These are phyloP conservation scores for Agrocybe pediades DNA, from an alignment of 768 basidiomycete genomes.

Conservation along the genomic window DNA sequence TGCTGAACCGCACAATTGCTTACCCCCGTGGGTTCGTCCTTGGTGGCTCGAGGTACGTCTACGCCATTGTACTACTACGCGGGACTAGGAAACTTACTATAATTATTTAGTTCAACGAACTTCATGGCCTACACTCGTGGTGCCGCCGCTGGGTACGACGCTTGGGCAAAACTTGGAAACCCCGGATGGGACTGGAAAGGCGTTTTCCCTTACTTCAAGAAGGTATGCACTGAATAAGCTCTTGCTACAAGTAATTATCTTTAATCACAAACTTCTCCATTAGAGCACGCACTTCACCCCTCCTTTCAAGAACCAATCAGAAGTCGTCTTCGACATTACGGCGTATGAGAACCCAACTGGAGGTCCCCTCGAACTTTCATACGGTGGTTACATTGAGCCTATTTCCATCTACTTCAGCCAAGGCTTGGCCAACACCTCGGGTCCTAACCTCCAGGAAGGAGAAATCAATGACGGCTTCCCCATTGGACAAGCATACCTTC, in stretches of 20 bases:
- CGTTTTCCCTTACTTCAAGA: conserved; percentile 16
- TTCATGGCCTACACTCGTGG: conserved; percentile 33
- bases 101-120: conserved; percentile 12
- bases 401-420: neutral
- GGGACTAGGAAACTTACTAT: no score
- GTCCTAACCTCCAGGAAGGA: neutral
- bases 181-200: conserved; percentile 34
- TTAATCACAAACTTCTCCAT: neutral
- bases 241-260: neutral
- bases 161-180: conserved; percentile 28
- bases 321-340: neutral
- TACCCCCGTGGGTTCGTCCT: conserved; percentile 30
- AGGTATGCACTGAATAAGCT: neutral
- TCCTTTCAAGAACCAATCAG: neutral
- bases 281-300: neutral
- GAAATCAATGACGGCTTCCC: neutral
- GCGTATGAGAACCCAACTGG: neutral
- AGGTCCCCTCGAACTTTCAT: neutral
- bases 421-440: neutral
- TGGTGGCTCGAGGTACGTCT: conserved; percentile 21
- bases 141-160: conserved; percentile 31
- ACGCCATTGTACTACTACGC: no score
- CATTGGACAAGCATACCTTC: neutral
- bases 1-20: conserved; percentile 26
- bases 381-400: neutral